A percentile compares a stretch with the other conserved stretches of the same genome.
phyloP scores from a whole-genome alignment of 495 filamentous ascomycete species.

The Penicillium simplicissimum region DNA sequence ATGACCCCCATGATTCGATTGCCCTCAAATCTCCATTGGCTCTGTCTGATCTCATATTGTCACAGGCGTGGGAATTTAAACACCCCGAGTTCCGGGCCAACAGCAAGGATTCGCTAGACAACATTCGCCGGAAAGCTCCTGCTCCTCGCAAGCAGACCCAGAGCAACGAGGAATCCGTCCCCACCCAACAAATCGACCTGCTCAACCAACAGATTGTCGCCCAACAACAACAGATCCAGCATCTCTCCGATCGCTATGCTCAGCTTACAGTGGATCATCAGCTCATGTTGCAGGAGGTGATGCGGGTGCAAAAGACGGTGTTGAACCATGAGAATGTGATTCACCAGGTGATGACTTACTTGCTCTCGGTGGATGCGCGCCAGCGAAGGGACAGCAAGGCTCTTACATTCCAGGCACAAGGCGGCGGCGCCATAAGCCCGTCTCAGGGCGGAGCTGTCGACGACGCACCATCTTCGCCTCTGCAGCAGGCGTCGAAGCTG shows the following conservation, averaged over 20 bases:
- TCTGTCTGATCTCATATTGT: not conserved
- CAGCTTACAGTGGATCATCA: conserved; percentile 84
- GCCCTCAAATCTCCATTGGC: not conserved
- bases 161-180: conserved; percentile 68
- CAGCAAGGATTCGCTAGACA: conserved; percentile 94
- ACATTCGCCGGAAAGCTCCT: conserved; percentile 93
- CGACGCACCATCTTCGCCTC: conserved; percentile 75
- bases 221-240: conserved; percentile 88
- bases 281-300: conserved; percentile 82
- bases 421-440: conserved; percentile 41
- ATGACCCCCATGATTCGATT: not conserved
- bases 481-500: conserved; percentile 88
- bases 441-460: conserved; percentile 52
- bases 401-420: conserved; percentile 48
- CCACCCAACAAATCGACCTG: conserved; percentile 85
- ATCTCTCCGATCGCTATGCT: conserved; percentile 79
- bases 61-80: conserved; percentile 94
- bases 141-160: conserved; percentile 78
- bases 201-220: conserved; percentile 85
- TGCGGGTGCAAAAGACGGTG: conserved; percentile 86
- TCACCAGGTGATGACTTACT: conserved; percentile 70
- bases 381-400: conserved; percentile 62
- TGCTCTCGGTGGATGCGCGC: conserved; percentile 65
- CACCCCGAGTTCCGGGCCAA: conserved; percentile 96
- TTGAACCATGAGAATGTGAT: conserved; percentile 79